Conservation (phyloP, 1,139 yeast species). For the Hansenula lynferdii region DNA sequence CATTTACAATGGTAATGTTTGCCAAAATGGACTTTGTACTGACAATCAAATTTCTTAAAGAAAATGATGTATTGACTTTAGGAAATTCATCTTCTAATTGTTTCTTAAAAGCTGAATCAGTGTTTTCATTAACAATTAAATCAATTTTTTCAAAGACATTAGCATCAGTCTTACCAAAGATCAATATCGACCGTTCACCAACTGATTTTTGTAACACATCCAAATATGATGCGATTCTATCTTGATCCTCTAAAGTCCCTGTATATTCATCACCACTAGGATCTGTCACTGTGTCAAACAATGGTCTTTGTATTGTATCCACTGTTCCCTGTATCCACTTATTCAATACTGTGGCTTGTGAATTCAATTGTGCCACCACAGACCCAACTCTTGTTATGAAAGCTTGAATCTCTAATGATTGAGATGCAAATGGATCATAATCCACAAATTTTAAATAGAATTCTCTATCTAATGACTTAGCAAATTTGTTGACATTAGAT, state of each 20-base stretch:
- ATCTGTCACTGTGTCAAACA: slow-evolving; percentile 36
- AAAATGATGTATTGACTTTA: neutral
- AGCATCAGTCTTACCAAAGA: slow-evolving; percentile 30
- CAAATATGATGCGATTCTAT: slow-evolving; percentile 57
- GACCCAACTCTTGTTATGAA: slow-evolving; percentile 15
- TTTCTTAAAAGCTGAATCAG: slow-evolving; percentile 11
- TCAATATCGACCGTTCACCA: slow-evolving; percentile 48
- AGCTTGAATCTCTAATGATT: slow-evolving; percentile 13
- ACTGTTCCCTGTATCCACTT: slow-evolving; percentile 46
- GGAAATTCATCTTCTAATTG: slow-evolving; percentile 29
- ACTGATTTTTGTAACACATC: slow-evolving; percentile 54
- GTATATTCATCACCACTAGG: slow-evolving; percentile 80
- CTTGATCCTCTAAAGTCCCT: slow-evolving; percentile 69
- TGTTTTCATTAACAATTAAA: slow-evolving; percentile 5
- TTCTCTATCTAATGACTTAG: slow-evolving; percentile 21
- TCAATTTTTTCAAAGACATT: slow-evolving; percentile 6
- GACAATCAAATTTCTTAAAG: slow-evolving; percentile 13
- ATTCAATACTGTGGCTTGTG: slow-evolving; percentile 54
- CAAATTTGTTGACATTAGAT: slow-evolving; percentile 19
- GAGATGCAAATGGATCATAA: slow-evolving; percentile 7
- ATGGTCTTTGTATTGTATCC: slow-evolving; percentile 40
- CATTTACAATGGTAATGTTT: slow-evolving; percentile 1
- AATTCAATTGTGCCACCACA: slow-evolving; percentile 40
- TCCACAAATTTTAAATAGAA: slow-evolving; percentile 17
- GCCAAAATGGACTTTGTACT: slow-evolving; percentile 6